Evolutionary conservation across 495 filamentous ascomycete species (phyloP).

Genomic region (Aspergillus homomorphus): DNA sequence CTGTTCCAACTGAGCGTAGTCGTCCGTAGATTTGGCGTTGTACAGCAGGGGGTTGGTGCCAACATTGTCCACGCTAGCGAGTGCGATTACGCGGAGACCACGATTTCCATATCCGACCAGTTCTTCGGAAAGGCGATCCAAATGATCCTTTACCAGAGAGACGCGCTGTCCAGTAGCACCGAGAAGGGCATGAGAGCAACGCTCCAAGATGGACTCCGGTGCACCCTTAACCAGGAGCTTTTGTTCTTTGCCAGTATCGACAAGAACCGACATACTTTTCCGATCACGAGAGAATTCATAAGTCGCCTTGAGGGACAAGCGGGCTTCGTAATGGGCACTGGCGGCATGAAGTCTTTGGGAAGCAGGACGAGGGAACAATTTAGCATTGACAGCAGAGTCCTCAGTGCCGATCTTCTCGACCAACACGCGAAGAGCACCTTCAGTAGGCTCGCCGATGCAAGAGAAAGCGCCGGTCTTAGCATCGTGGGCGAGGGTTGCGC

Average conservation of each 20-base stretch:
- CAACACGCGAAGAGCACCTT: constrained; percentile 86
- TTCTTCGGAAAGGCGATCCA: constrained; percentile 66
- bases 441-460: constrained; percentile 92
- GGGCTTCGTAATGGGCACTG: constrained; percentile 80
- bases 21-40: constrained; percentile 72
- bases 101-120: constrained; percentile 85
- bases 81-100: constrained; percentile 91
- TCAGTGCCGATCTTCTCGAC: constrained; percentile 91
- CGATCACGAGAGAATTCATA: constrained; percentile 98
- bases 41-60: constrained; percentile 64
- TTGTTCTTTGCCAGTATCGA: constrained; percentile 62
- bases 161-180: constrained; percentile 74
- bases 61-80: constrained; percentile 76
- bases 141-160: constrained; percentile 61
- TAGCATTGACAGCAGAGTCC: constrained; percentile 54
- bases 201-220: constrained; percentile 88
- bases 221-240: constrained; percentile 95
- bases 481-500: constrained; percentile 79
- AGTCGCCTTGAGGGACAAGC: constrained; percentile 70
- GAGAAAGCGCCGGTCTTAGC: constrained; percentile 66
- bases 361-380: constrained; percentile 43
- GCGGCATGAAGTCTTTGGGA: constrained; percentile 68
- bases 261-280: constrained; percentile 98
- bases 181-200: constrained; percentile 75
- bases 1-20: constrained; percentile 86